Percentiles rank a stretch among this genome's conserved stretches.
Conservation (phyloP, 1,139 yeast genomes). For the Suzukiozyma palmioleophila region DNA sequence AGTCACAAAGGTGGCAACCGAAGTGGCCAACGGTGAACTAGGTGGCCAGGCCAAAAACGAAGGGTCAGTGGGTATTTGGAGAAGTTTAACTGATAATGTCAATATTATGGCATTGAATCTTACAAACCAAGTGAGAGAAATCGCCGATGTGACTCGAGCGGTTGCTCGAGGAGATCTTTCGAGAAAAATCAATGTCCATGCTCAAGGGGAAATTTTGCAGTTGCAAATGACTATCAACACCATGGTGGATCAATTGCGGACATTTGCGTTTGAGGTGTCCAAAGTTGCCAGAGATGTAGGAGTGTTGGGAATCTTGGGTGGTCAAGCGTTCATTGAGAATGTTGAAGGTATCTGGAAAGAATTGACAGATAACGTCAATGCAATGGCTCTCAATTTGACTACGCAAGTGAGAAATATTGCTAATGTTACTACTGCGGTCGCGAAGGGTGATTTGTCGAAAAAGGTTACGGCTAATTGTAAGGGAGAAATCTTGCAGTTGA, state of each 20-base stretch:
- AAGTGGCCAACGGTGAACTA: conserved; percentile 82
- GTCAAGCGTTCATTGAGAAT: conserved; percentile 79
- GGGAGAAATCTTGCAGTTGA: conserved; percentile 80
- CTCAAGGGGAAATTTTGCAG: conserved; percentile 78
- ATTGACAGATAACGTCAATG: conserved; percentile 82
- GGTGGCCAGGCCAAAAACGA: conserved; percentile 87
- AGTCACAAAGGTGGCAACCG: conserved; percentile 82
- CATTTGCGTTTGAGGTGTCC: conserved; percentile 84
- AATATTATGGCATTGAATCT: conserved; percentile 84
- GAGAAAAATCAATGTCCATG: conserved; percentile 74
- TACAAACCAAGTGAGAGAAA: conserved; percentile 80
- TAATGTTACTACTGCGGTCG: conserved; percentile 88
- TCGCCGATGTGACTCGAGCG: conserved; percentile 83
- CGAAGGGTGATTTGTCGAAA: conserved; percentile 82
- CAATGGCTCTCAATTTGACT: conserved; percentile 84
- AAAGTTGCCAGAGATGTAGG: conserved; percentile 89
- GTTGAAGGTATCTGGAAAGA: conserved; percentile 91
- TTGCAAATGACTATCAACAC: conserved; percentile 76
- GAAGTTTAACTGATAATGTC: conserved; percentile 77
- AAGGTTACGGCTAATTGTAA: conserved; percentile 87
- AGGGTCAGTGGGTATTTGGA: conserved; percentile 84
- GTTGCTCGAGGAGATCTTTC: conserved; percentile 79
- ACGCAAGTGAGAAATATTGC: conserved; percentile 89
- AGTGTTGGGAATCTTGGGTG: conserved; percentile 82
- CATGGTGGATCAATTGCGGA: conserved; percentile 85